Percentiles rank a stretch among this genome's conserved stretches.
Evolutionary conservation across 495 filamentous ascomycete species (phyloP).

Genomic region (Cercophora sp.): DNA sequence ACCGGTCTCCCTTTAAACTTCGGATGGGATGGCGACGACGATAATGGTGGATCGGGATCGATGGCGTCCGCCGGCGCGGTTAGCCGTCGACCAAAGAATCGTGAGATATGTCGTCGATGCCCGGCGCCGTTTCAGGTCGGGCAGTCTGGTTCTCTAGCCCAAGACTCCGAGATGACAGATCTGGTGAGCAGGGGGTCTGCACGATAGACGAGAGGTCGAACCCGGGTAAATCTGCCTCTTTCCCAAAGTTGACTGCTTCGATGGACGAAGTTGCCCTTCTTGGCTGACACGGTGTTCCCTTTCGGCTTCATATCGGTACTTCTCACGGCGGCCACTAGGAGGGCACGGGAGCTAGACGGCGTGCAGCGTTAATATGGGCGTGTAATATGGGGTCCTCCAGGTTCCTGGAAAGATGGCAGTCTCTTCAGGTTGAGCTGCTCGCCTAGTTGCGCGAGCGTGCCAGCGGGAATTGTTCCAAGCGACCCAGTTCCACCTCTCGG

Average conservation of each 20-base stretch:
- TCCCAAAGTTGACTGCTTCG: slow-evolving; percentile 16
- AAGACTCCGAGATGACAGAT: slow-evolving; percentile 20
- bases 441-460: not conserved
- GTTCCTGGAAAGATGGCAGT: slow-evolving; percentile 24
- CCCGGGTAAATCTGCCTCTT: slow-evolving; percentile 26
- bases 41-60: slow-evolving; percentile 10
- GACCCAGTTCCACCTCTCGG: slow-evolving; percentile 11
- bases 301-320: slow-evolving; percentile 29
- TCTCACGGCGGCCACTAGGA: slow-evolving; percentile 10
- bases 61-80: slow-evolving; percentile 1
- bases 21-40: slow-evolving; percentile 1
- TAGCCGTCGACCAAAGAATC: too few relatives aligned
- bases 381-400: slow-evolving; percentile 26
- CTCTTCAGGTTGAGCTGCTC: slow-evolving; percentile 1
- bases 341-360: slow-evolving; percentile 2
- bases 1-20: slow-evolving; percentile 1
- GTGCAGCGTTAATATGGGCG: slow-evolving; percentile 22
- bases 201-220: slow-evolving; percentile 30
- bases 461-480: slow-evolving; percentile 27
- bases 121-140: not conserved
- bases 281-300: slow-evolving; percentile 18
- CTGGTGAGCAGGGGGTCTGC: slow-evolving; percentile 7
- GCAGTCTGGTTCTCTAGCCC: not conserved
- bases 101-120: too few relatives aligned
- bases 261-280: slow-evolving; percentile 22